Base-by-base conservation (phyloP, 116 monocot species). In the Papilionanthe hybrid region DNA sequence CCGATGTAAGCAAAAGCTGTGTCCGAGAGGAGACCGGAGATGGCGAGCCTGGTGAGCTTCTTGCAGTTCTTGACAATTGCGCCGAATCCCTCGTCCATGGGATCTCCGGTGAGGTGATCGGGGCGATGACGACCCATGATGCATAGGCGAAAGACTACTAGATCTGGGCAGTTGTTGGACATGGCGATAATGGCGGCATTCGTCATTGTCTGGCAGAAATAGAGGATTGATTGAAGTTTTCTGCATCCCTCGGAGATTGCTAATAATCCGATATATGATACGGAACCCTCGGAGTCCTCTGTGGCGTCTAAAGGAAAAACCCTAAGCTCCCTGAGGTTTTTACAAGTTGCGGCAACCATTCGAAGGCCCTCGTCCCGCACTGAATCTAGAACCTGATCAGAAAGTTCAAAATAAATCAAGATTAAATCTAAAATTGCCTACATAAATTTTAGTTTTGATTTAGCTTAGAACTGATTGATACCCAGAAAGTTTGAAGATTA, bases 41-140 rank as follows among this genome's bases (percentile, higher is more conserved):
- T 84, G 1, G 96, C 91, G 49, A 96, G 93, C 76, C 96, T 86
- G 20, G 91, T 88, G 20, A 96, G 91, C 28, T 92, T 93, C 82
- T 86, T 93, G 86, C 96, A 96, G 68, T 93, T 96, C 91, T 82
- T 88, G 1, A 93, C 96, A 17, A 96, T 93, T 23, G 96, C 91
- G 0, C 96, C 93, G 76, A 96, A 96, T 7, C 91, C 96, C 50
- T 90, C 91, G 41, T 96, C 96, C 96, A 96, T 96, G 8, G 96
- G 80, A 50, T 96, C 83, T 6, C 86, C 81, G 2, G 96, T 93
- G n/a, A 81, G 44, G 27, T 90, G 81, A 73, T 96, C 96, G 0
- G 96, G 96, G 23, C 77, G 83, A 55, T 81, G 87, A 9, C 90
- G 90, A 5, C 88, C 93, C 91, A 96, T 96, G 43, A 96, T 93